Evolutionary conservation across 2,329 filamentous ascomycete species (phyloP), one percentile per base, ranked within the genome.

Genomic region (Trichophaea hybrida): DNA sequence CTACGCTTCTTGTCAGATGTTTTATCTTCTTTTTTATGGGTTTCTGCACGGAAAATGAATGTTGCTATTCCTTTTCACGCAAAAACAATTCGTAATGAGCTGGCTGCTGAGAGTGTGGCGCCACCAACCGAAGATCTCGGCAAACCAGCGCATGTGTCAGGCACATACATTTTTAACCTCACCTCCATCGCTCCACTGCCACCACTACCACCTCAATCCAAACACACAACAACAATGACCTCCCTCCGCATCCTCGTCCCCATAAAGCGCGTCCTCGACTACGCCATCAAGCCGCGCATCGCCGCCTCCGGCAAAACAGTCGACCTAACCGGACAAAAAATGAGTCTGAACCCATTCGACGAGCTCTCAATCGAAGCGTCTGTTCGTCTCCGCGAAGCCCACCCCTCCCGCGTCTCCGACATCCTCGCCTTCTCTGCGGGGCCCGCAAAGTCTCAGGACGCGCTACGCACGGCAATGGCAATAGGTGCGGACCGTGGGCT

Each of bases 321-420:
- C 74, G 91, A 96, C 75, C 95, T 87, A 58, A 79, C 84, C 65
- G 87, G 87, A 68, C 89, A 97, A 70, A 97, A 97, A 76, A 91
- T 97, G 80, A 90, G 85, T 72, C 91, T 98, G 82, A 98, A 97
- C 79, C 93, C 93, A 17, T 98, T 98, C 75, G 93, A 98, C 78
- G 93, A 98, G 74, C 86, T 98, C 70, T 94, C 89, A 48, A 83
- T 98, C 73, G 93, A 98, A 76, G 93, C 97, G 77, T 88, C 90
- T 55, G 87, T 96, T 55, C 88, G 88, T 44, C 85, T 98, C 71
- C 90, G 93, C 73, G 91, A 97, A 74, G 86, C 87, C 77, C 86
- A 87, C 73, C 81, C 82, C 15, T 79, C 82, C 15, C 77, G 80
- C 65, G 90, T 98, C 63, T 84, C 89, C 68, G 89, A 96, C 73